Evolutionary conservation across 2,329 filamentous ascomycete species (phyloP).

Genomic region (Karstenula rhodostoma): DNA sequence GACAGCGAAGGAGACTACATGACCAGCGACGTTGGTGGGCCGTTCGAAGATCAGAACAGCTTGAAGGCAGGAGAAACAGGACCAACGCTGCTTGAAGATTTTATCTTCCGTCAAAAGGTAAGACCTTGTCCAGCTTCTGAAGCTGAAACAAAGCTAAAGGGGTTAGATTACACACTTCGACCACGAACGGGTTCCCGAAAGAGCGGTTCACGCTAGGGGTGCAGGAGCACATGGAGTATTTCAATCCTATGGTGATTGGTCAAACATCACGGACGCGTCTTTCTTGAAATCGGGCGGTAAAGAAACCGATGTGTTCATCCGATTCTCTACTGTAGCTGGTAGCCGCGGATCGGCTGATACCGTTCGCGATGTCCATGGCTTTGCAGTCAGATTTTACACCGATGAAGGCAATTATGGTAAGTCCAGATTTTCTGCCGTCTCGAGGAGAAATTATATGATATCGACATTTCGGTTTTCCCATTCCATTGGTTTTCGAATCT

Average conservation of each 20-base stretch:
- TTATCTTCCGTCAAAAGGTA: conserved; percentile 73
- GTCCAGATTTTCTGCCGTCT: conserved; percentile 23
- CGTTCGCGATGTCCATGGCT: conserved; percentile 76
- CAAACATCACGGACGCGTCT: conserved; percentile 73
- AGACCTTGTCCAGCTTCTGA: conserved; percentile 18
- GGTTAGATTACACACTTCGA: conserved; percentile 19
- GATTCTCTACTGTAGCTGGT: conserved; percentile 77
- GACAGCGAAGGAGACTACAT: conserved; percentile 44
- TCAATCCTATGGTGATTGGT: conserved; percentile 70
- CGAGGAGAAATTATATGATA: background rate
- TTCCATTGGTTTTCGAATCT: background rate
- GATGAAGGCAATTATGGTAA: conserved; percentile 75
- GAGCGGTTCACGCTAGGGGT: conserved; percentile 73
- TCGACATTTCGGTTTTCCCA: background rate
- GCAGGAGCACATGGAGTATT: conserved; percentile 75
- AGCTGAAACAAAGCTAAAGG: background rate
- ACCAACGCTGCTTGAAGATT: conserved; percentile 74
- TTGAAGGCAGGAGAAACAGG: conserved; percentile 73
- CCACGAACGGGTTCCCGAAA: conserved; percentile 68
- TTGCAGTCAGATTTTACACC: conserved; percentile 74
- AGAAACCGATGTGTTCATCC: conserved; percentile 70
- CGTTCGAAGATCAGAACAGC: conserved; percentile 72
- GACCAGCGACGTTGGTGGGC: conserved; percentile 73
- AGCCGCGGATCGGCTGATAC: conserved; percentile 74
- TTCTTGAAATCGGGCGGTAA: conserved; percentile 68